Evolutionary conservation across 73 alveolate genomes (phyloP).

Genomic region (Tetrahymena elliotti): DNA sequence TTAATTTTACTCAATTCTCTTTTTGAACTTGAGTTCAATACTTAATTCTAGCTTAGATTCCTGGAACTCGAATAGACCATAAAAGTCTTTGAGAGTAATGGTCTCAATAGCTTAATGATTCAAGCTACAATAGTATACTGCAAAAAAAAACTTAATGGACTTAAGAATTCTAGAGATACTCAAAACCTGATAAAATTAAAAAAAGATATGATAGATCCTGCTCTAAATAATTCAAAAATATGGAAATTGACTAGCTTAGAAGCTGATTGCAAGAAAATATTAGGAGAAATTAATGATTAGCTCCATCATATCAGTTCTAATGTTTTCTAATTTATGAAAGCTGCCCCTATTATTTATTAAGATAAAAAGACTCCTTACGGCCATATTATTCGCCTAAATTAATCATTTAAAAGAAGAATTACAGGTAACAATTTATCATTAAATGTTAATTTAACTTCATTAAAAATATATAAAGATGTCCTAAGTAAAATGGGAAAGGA

Average conservation of each 20-base stretch:
- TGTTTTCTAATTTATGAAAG: neutral
- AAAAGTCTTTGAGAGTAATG: neutral
- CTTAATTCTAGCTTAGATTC: neutral
- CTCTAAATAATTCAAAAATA: neutral
- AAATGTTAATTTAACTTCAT: neutral
- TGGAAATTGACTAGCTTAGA: neutral
- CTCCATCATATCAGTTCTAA: neutral
- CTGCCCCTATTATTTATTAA: neutral
- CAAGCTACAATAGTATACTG: neutral
- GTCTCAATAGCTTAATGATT: neutral
- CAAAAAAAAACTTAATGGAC: neutral
- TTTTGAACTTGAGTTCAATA: neutral
- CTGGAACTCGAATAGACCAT: neutral
- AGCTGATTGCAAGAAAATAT: neutral
- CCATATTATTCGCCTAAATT: neutral
- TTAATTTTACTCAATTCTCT: neutral
- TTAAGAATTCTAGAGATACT: neutral
- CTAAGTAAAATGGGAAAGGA: neutral
- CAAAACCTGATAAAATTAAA: neutral
- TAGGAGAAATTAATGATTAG: neutral
- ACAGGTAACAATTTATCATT: neutral
- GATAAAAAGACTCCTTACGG: neutral
- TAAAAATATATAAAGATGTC: neutral
- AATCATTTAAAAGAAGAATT: neutral
- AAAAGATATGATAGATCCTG: neutral